Conservation (phyloP, 331 rosid genomes). For the Malus hybrid region DNA sequence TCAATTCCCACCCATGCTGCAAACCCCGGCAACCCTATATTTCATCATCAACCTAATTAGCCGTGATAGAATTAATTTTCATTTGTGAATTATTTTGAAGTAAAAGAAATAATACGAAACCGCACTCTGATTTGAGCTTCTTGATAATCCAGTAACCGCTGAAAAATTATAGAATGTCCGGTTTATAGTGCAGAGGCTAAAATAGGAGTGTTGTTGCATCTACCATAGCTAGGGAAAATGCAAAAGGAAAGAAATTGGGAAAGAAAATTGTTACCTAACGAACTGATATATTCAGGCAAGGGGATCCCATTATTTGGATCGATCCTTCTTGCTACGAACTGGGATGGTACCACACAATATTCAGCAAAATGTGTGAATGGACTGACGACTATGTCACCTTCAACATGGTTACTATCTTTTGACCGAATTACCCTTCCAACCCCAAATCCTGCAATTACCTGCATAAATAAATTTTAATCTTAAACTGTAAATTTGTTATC, state of each 20-base stretch:
- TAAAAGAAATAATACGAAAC: too few species aligned
- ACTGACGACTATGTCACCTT: constrained; percentile 29
- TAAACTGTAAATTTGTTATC: too few species aligned
- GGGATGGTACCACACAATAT: constrained; percentile 21
- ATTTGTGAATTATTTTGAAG: too few species aligned
- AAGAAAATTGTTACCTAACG: constrained; percentile 22
- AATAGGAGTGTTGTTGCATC: neutral
- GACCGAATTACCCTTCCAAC: constrained; percentile 38
- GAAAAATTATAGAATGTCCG: neutral
- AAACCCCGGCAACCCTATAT: constrained; percentile 46
- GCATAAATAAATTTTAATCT: neutral
- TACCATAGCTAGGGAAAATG: neutral
- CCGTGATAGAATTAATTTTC: neutral
- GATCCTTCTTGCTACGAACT: constrained; percentile 5
- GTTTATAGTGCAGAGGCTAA: neutral
- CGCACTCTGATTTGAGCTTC: neutral
- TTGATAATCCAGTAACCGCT: neutral
- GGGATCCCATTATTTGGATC: constrained; percentile 33
- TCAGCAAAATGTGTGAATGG: constrained; percentile 30
- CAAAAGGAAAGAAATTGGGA: neutral
- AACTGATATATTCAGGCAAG: constrained; percentile 28
- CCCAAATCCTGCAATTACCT: constrained; percentile 29
- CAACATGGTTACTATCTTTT: constrained; percentile 20
- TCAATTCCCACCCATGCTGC: constrained; percentile 61
- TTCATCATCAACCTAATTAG: too few species aligned